These are phyloP conservation scores for Lanmaoa rubissima DNA, from an alignment of 768 basidiomycete species.

Conservation along the genomic window DNA sequence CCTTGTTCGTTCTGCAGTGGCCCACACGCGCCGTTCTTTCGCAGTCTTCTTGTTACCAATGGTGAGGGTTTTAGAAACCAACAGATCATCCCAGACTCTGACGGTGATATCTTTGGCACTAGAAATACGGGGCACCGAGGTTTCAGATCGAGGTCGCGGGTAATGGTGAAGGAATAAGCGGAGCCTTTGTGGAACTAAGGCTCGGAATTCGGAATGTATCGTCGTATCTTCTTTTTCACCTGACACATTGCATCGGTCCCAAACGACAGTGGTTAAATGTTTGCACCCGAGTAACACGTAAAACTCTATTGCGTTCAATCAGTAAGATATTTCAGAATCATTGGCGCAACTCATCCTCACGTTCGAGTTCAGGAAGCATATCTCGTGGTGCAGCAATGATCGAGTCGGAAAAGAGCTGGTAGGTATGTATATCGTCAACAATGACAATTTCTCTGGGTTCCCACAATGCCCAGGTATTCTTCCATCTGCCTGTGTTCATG, in stretches of 20 bases:
- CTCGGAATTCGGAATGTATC: conserved; percentile 45
- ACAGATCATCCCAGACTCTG: conserved; percentile 58
- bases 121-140: conserved; percentile 59
- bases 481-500: conserved; percentile 52
- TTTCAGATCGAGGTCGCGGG: conserved; percentile 52
- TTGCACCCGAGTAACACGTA: conserved; percentile 72
- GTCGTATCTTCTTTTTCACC: conserved; percentile 46
- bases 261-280: conserved; percentile 66
- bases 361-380: conserved; percentile 87
- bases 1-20: conserved; percentile 54
- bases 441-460: conserved; percentile 68
- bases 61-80: conserved; percentile 53
- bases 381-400: conserved; percentile 77
- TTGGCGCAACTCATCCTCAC: conserved; percentile 32
- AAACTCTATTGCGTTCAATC: conserved; percentile 45
- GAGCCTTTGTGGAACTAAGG: conserved; percentile 70
- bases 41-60: conserved; percentile 46
- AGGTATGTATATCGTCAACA: conserved; percentile 76
- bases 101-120: conserved; percentile 60
- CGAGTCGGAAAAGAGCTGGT: conserved; percentile 68
- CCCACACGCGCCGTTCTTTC: conserved; percentile 62
- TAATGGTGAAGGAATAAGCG: conserved; percentile 88
- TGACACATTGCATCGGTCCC: conserved; percentile 64
- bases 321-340: neutral
- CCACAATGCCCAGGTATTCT: conserved; percentile 62